phyloP scores from a whole-genome alignment of 768 basidiomycete species.

The Piloderma croceum region DNA sequence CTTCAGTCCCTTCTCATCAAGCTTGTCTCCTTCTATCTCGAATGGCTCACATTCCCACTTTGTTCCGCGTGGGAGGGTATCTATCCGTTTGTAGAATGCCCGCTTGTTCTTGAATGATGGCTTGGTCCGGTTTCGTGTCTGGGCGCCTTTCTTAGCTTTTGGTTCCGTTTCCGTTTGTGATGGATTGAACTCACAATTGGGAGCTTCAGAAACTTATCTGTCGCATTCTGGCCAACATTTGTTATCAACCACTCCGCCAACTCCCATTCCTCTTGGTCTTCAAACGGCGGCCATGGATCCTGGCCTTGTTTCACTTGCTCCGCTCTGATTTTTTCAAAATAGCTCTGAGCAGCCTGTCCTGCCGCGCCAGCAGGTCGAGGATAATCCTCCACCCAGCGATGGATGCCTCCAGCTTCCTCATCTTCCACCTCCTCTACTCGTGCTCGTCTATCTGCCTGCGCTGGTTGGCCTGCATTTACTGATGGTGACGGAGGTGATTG shows the following conservation, averaged over 20 bases:
- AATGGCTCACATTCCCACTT: conserved; percentile 19
- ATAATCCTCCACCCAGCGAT: conserved; percentile 6
- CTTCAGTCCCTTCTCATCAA: conserved; percentile 6
- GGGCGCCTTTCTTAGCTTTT: background rate
- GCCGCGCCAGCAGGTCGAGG: conserved; percentile 2
- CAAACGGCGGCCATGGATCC: conserved; percentile 17
- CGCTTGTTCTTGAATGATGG: conserved; percentile 17
- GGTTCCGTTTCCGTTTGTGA: background rate
- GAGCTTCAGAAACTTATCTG: conserved; percentile 17
- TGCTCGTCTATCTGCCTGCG: too few relatives aligned
- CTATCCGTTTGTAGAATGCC: conserved; percentile 15
- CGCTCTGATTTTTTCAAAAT: conserved; percentile 12
- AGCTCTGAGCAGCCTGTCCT: conserved; percentile 1
- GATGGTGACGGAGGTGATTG: too few relatives aligned
- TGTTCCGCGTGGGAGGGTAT: conserved; percentile 16
- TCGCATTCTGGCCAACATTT: conserved; percentile 14
- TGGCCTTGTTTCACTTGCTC: conserved; percentile 3
- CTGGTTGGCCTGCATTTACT: too few relatives aligned
- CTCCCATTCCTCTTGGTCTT: conserved; percentile 14
- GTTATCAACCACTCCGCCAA: conserved; percentile 16
- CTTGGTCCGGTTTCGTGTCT: conserved; percentile 1
- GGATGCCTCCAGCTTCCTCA: background rate
- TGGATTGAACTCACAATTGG: conserved; percentile 9
- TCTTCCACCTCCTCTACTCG: background rate
- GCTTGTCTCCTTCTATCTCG: conserved; percentile 13